Percentiles rank a stretch among this genome's conserved stretches.
Evolutionary conservation across 2,329 filamentous ascomycete genomes (phyloP).

Genomic region (Clonostachys sp.): DNA sequence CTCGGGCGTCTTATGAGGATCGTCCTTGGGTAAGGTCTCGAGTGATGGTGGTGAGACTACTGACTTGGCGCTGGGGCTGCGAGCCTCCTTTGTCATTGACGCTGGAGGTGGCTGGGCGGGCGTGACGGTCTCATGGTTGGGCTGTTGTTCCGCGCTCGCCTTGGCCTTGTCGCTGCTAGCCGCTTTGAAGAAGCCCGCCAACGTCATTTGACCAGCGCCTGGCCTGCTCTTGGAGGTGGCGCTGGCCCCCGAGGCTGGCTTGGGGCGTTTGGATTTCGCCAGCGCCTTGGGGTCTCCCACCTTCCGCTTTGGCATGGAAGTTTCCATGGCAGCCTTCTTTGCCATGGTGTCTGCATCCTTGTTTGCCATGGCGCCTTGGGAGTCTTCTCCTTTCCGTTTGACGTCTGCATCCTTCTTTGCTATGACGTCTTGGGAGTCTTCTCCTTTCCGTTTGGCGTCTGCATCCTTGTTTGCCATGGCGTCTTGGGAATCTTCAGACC

Average conservation of each 20-base stretch:
- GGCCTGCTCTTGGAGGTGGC: slow-evolving; percentile 22
- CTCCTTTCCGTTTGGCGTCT: no score
- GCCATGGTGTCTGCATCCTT: no score
- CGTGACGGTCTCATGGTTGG: background rate
- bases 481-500: background rate
- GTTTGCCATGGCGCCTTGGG: background rate
- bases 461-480: no score
- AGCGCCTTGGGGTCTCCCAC: background rate
- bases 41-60: no score
- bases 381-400: background rate
- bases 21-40: background rate
- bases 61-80: background rate
- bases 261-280: slow-evolving; percentile 14
- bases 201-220: slow-evolving; percentile 42
- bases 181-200: slow-evolving; percentile 74
- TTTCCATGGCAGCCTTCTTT: background rate
- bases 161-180: background rate
- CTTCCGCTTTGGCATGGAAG: background rate
- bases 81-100: background rate
- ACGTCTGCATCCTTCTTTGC: background rate
- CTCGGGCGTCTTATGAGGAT: background rate
- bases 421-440: no score
- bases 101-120: background rate
- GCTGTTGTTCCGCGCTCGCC: background rate
- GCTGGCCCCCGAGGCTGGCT: slow-evolving; percentile 11